Conservation (phyloP, 2,329 filamentous ascomycete genomes). For the Colletotrichum sp. region DNA sequence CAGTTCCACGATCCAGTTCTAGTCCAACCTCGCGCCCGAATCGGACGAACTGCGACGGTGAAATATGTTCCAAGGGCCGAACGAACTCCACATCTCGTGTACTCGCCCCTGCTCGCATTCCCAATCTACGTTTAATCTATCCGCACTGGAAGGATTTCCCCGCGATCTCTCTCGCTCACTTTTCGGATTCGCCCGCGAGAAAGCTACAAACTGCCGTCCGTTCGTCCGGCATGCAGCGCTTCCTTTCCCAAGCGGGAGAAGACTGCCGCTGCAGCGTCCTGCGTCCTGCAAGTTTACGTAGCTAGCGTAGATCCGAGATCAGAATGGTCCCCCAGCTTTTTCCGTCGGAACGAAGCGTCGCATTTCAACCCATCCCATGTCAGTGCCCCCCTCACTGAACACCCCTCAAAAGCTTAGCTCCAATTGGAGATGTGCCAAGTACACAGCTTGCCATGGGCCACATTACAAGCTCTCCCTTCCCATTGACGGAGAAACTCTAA, state of each 20-base stretch:
- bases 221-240: slow-evolving; percentile 2
- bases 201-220: not conserved
- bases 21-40: not conserved
- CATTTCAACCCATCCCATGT: not conserved
- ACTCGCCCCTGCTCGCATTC: not conserved
- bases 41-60: slow-evolving; percentile 10
- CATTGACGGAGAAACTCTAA: slow-evolving; percentile 20
- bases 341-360: not conserved
- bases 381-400: not conserved
- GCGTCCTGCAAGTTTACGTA: not conserved
- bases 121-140: not conserved
- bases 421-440: not conserved
- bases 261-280: not conserved
- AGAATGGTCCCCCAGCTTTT: not conserved
- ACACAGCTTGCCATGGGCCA: not conserved
- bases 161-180: not conserved
- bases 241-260: not conserved
- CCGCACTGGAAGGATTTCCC: not conserved
- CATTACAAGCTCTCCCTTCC: not conserved
- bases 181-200: not conserved
- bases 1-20: not conserved
- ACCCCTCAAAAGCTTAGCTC: not conserved
- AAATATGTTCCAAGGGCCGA: not conserved
- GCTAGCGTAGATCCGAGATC: not conserved
- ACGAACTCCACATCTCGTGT: not conserved